Evolutionary conservation across 2,329 filamentous ascomycete genomes (phyloP), one percentile per base, ranked within the genome.

Genomic region (Colletotrichum sidae): DNA sequence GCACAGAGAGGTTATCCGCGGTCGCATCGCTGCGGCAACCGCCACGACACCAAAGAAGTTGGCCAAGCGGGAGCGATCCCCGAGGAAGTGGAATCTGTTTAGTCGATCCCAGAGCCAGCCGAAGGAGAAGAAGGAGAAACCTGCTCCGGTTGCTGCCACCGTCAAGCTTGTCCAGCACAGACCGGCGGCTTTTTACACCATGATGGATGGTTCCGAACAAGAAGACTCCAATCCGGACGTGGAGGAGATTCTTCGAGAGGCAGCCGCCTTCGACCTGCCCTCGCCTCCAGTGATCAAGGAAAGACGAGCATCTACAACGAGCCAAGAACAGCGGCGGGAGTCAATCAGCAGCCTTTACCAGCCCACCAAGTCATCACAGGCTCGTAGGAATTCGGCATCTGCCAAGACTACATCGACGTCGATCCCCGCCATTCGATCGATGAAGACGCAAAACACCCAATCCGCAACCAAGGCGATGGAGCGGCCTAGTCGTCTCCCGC

Each of bases 401-500:
- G 60, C 60, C 15, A 65, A 51, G 41, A 58, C 42, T 8, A 64
- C 60, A 9, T 64, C 64, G 2, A 64, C 60, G 10, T 64, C 64
- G 2, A 64, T 65, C 12, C 64, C 64, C 6, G 64, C 60, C 6
- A 65, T 65, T 15, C 54, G 64, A 6, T 64, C 64, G 25, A 65
- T 67, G 60, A 65, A 67, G 44, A 54, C 60, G 13, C 25, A 25
- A 25, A 25, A 58, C 64, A 6, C 64, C 60, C 37, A 50, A 51
- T 5, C 39, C 64, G 8, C 64, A 65, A 25, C 35, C 55, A 6
- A 60, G 57, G 57, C 11, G 66, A 63, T 35, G 70, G 68, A 17
- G 25, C 79, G 80, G 4, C 87, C 87, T 9, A 92, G 88, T 73
- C 86, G 94, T 60, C 81, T 97, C 15, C 88, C 90, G 35, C 93